Evolutionary conservation across 2,329 filamentous ascomycete genomes (phyloP).

Genomic region (Fusarium sp.): DNA sequence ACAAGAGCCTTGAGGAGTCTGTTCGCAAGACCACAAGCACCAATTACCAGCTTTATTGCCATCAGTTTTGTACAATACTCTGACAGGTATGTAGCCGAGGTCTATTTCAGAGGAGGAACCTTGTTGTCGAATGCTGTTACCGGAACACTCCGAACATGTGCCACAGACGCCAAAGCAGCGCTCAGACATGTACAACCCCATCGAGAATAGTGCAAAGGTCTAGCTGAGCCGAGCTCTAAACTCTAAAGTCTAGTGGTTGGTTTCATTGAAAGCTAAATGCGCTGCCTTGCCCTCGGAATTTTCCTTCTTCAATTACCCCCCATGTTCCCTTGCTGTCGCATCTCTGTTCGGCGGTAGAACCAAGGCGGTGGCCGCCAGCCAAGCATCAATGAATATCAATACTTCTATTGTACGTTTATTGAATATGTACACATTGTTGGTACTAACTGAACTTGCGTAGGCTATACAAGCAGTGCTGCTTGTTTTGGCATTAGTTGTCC

Average conservation of each 20-base stretch:
- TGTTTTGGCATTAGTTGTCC: background rate
- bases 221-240: background rate
- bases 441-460: background rate
- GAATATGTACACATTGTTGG: background rate
- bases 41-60: background rate
- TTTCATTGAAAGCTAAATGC: background rate
- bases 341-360: background rate
- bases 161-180: background rate
- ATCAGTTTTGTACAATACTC: too few relatives aligned
- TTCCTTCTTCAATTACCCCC: background rate
- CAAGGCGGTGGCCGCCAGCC: background rate
- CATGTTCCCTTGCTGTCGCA: background rate
- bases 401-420: background rate
- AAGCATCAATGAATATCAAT: background rate
- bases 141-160: background rate
- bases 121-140: background rate
- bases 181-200: background rate
- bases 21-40: too few relatives aligned
- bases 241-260: background rate
- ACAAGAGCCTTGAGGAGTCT: too few relatives aligned
- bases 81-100: background rate
- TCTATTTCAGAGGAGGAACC: background rate
- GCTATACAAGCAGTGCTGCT: slow-evolving; percentile 4
- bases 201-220: background rate
- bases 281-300: background rate